Evolutionary conservation across 495 filamentous ascomycete genomes (phyloP), one percentile per base, ranked within the genome.

Genomic region (Clavariopsis aquatica): DNA sequence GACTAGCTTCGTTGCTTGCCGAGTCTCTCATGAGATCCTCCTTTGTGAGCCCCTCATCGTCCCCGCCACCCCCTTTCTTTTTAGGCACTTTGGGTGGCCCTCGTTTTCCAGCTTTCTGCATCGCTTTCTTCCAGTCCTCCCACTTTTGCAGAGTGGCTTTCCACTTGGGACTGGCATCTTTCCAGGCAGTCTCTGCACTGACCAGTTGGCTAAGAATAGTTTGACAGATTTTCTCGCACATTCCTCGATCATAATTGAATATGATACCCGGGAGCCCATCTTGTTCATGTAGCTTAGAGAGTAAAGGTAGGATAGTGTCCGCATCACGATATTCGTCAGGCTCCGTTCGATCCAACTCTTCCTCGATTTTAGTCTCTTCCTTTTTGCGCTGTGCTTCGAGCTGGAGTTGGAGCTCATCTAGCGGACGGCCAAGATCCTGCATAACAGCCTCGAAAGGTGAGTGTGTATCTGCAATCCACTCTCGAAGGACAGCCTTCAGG

Each of bases 251-350:
- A 70, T 87, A 92, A 60, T 89, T 90, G 79, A 93, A 92, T 5
- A 92, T 64, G 17, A 93, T 82, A 0, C 87, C 89, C 0, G 90
- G 90, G 5, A 93, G 78, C 1, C 87, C 88, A 57, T 82, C 80
- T 60, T 82, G 80, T 1, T 78, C 74, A 53, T 91, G 83, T 0
- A 93, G 80, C 15, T 84, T 79, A 26, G 73, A 77, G 0, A 91
- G 77, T 31, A 92, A 71, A 0, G 86, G 82, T 22, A 91, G 76
- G 2, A 82, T 84, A 5, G 80, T 83, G 6, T 75, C 64, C 12
- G 86, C 62, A 49, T 75, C 41, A 46, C 73, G 55, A 4, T 64
- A 23, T 19, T 75, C 66, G 26, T 62, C 49, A 13, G n/a, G 12
- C 8, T 53, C 46, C 23, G 17, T 29, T 43, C 57, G 43, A 5